A percentile compares a stretch with the other conserved stretches of the same genome.
phyloP scores from a whole-genome alignment of 352 stramenopile species.

The Aphanomyces euteiches region DNA sequence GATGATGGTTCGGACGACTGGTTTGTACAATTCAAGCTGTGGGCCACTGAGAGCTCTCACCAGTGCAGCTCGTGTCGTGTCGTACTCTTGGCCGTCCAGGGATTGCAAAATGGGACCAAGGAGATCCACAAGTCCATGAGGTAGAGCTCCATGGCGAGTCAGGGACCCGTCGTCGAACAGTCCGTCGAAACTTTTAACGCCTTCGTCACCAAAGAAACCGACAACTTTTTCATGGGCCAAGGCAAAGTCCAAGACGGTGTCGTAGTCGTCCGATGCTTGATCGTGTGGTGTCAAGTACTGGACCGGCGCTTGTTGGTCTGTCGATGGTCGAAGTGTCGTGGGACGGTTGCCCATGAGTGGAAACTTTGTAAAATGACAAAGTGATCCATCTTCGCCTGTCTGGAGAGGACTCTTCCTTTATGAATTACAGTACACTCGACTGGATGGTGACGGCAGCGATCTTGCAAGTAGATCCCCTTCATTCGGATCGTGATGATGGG shows the following conservation, averaged over 20 bases:
- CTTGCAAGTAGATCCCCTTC: too few relatives aligned
- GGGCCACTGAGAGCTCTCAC: background rate
- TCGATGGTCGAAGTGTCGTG: too few relatives aligned
- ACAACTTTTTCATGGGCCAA: constrained; percentile 18
- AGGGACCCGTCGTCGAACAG: constrained; percentile 1
- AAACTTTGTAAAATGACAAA: too few relatives aligned
- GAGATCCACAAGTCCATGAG: background rate
- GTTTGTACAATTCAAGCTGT: constrained; percentile 11
- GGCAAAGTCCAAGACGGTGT: constrained; percentile 17
- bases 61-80: background rate
- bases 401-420: too few relatives aligned
- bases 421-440: too few relatives aligned
- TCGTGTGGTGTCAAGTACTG: too few relatives aligned
- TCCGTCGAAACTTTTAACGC: constrained; percentile 8
- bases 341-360: too few relatives aligned
- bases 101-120: constrained; percentile 20
- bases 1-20: constrained; percentile 14
- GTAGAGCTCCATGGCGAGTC: constrained; percentile 14
- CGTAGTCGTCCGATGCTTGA: too few relatives aligned
- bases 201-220: constrained; percentile 20
- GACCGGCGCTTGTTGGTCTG: too few relatives aligned
- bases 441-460: too few relatives aligned
- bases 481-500: too few relatives aligned
- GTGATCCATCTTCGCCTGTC: too few relatives aligned
- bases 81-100: constrained; percentile 18